Conservation (phyloP, 2,329 filamentous ascomycete genomes). For the Cordyceps militaris region DNA sequence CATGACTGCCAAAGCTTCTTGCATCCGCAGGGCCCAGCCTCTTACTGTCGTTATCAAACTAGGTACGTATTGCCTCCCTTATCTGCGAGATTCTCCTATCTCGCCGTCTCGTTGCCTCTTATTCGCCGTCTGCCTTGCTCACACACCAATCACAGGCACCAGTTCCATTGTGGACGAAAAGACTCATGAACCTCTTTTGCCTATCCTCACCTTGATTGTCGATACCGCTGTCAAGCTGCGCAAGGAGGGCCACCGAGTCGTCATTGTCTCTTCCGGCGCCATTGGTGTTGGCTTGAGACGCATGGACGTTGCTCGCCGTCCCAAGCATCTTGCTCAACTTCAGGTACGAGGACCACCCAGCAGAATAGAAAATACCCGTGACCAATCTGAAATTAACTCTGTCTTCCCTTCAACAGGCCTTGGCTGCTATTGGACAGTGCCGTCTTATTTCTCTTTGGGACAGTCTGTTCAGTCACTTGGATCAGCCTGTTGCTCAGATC, state of each 20-base stretch:
- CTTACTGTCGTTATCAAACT: constrained; percentile 82
- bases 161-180: constrained; percentile 98
- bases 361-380: background rate
- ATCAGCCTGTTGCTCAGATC: constrained; percentile 90
- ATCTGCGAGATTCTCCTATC: constrained; percentile 2
- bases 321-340: constrained; percentile 82
- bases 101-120: background rate
- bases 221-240: constrained; percentile 84
- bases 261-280: constrained; percentile 94
- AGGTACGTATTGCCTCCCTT: constrained; percentile 45
- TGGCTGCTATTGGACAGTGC: constrained; percentile 94
- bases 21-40: constrained; percentile 27
- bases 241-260: constrained; percentile 86
- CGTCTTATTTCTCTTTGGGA: constrained; percentile 95
- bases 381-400: background rate
- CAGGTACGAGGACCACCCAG: constrained; percentile 37
- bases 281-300: constrained; percentile 88
- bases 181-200: constrained; percentile 87
- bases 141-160: constrained; percentile 56
- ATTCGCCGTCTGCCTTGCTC: background rate
- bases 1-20: constrained; percentile 15
- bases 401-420: constrained; percentile 44
- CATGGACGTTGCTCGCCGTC: constrained; percentile 81
- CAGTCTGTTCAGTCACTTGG: constrained; percentile 77
- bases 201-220: constrained; percentile 85